Conservation (phyloP, 208 protist species). For the Wallacemonas sp. region DNA sequence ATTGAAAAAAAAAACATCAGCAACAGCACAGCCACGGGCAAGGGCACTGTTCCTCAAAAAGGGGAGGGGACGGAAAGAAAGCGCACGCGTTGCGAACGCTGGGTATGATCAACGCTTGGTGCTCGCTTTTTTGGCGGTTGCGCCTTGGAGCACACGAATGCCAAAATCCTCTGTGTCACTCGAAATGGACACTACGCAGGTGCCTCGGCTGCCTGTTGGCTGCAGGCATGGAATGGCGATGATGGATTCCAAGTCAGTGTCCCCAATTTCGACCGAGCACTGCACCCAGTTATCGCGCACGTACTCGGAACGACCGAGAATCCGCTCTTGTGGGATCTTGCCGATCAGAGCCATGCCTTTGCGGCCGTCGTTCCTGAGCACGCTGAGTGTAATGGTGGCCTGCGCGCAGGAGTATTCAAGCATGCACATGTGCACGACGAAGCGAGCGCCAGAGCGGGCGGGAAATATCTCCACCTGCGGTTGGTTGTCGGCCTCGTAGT, state of each 20-base stretch:
- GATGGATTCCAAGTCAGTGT: slow-evolving; percentile 52
- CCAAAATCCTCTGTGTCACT: slow-evolving; percentile 29
- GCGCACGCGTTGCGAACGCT: no score
- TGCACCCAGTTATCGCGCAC: slow-evolving; percentile 58
- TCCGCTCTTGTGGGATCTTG: slow-evolving; percentile 38
- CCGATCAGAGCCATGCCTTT: slow-evolving; percentile 59
- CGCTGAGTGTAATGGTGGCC: slow-evolving; percentile 71
- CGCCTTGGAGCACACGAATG: slow-evolving; percentile 28
- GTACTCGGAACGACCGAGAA: slow-evolving; percentile 74
- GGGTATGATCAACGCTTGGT: background rate
- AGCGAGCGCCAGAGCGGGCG: slow-evolving; percentile 35
- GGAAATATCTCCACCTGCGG: slow-evolving; percentile 84
- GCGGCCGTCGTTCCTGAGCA: slow-evolving; percentile 50
- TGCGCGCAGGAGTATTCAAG: slow-evolving; percentile 46
- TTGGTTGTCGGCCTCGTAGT: slow-evolving; percentile 67
- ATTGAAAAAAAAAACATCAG: no score
- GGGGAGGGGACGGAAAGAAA: no score
- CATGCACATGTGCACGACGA: slow-evolving; percentile 69
- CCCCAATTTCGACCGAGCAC: slow-evolving; percentile 45
- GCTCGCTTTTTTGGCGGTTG: background rate
- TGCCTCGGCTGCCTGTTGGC: slow-evolving; percentile 62
- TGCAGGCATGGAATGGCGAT: slow-evolving; percentile 82
- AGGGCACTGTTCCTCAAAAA: no score
- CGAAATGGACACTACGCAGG: slow-evolving; percentile 53
- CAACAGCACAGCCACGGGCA: no score